Conservation (phyloP, 2,329 filamentous ascomycete genomes). For the Stagonosporopsis chrysanthemi region DNA sequence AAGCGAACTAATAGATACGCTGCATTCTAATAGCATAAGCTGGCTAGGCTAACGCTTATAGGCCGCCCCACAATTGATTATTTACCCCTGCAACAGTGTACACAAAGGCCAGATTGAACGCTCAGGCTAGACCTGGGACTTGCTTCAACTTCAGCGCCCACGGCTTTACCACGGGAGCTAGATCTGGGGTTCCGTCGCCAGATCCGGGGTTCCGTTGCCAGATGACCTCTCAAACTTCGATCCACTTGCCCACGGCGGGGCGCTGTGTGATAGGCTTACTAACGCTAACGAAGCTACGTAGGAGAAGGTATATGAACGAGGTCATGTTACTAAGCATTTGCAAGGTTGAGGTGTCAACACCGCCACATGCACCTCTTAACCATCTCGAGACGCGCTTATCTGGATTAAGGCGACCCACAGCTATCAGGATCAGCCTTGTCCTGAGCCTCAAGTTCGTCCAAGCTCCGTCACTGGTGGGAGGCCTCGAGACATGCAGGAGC, state of each 20-base stretch:
- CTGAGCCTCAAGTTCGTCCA: slow-evolving; percentile 10
- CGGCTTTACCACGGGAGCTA: not conserved
- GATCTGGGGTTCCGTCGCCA: too few relatives aligned
- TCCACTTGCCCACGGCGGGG: not conserved
- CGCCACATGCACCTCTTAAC: slow-evolving; percentile 3
- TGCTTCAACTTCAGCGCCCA: slow-evolving; percentile 3
- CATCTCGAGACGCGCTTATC: slow-evolving; percentile 1
- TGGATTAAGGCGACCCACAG: slow-evolving; percentile 7
- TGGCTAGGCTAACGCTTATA: too few relatives aligned
- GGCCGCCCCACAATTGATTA: too few relatives aligned
- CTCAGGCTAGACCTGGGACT: not conserved
- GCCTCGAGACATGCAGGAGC: not conserved
- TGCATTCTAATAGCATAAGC: too few relatives aligned
- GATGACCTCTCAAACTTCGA: slow-evolving; percentile 3
- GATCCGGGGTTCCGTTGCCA: slow-evolving; percentile 2
- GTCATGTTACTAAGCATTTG: slow-evolving; percentile 9
- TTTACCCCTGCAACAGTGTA: too few relatives aligned
- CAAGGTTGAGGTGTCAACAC: slow-evolving; percentile 2
- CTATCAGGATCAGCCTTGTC: slow-evolving; percentile 12
- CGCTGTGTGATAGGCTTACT: not conserved
- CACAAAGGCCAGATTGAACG: not conserved
- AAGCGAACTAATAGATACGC: too few relatives aligned
- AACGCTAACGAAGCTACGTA: slow-evolving; percentile 7
- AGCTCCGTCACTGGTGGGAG: not conserved
- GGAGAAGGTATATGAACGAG: not conserved